These are phyloP conservation scores for Diutina neorugosa DNA, from an alignment of 1,139 yeast genomes.

Conservation along the genomic window DNA sequence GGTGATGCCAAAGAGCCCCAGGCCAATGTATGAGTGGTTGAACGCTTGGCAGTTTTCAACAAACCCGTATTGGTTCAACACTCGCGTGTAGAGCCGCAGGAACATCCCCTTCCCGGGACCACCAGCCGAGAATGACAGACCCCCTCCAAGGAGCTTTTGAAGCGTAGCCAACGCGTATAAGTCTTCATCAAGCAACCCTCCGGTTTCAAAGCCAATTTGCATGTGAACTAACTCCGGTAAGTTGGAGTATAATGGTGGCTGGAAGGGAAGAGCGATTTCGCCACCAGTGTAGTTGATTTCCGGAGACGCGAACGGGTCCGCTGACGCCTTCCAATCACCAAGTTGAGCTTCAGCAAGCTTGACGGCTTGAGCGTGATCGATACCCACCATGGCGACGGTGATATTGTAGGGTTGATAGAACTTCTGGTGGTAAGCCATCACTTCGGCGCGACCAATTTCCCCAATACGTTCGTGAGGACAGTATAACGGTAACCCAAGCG, in stretches of 20 bases:
- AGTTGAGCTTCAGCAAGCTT: constrained; percentile 50
- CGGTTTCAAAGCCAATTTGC: constrained; percentile 81
- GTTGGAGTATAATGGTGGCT: constrained; percentile 56
- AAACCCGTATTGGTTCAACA: constrained; percentile 82
- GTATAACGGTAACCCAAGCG: constrained; percentile 70
- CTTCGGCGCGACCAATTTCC: neutral
- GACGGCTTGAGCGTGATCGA: constrained; percentile 59
- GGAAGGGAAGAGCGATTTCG: constrained; percentile 53
- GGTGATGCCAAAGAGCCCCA: constrained; percentile 86
- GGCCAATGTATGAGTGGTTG: constrained; percentile 82
- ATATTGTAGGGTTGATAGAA: constrained; percentile 74
- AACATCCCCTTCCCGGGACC: constrained; percentile 99
- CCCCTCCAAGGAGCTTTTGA: constrained; percentile 93
- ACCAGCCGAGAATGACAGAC: constrained; percentile 96
- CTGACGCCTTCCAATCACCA: constrained; percentile 41
- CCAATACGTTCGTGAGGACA: constrained; percentile 8
- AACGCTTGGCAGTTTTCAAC: constrained; percentile 82
- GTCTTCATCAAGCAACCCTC: constrained; percentile 75
- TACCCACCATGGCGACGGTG: constrained; percentile 85
- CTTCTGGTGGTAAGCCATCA: constrained; percentile 42
- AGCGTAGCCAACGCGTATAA: constrained; percentile 84
- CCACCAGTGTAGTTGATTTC: constrained; percentile 70
- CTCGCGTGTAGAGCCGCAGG: constrained; percentile 83
- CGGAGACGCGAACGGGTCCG: constrained; percentile 15
- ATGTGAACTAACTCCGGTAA: constrained; percentile 77